Conservation (phyloP, 768 basidiomycete genomes). For the Collybia sp. region DNA sequence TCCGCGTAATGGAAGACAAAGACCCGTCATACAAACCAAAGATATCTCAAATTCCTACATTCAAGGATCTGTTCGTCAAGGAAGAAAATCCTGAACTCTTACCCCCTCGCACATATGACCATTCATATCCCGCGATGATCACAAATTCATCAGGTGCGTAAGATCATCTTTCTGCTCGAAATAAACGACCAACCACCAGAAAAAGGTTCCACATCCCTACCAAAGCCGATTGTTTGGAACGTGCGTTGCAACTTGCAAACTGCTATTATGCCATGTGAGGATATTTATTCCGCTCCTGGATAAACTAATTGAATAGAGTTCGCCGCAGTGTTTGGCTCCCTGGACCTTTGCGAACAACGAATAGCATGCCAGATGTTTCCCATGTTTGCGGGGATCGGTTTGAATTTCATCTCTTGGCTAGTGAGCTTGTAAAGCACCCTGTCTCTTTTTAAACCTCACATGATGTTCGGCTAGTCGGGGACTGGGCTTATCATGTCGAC, state of each 20-base stretch:
- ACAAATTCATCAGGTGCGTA: constrained; percentile 19
- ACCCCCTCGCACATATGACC: constrained; percentile 1
- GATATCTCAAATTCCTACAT: constrained; percentile 6
- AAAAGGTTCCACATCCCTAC: constrained; percentile 15
- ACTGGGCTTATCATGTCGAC: constrained; percentile 5
- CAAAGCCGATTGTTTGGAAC: constrained; percentile 15
- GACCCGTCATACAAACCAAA: neutral
- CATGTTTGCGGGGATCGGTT: constrained; percentile 10
- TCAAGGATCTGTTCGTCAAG: constrained; percentile 4
- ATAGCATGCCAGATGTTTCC: constrained; percentile 15
- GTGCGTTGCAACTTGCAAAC: constrained; percentile 3
- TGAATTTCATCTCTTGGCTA: constrained; percentile 9
- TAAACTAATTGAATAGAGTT: neutral
- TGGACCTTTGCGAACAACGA: constrained; percentile 18
- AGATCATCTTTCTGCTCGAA: neutral
- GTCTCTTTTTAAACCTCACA: neutral
- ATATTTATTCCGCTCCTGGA: neutral
- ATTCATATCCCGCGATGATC: constrained; percentile 11
- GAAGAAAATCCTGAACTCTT: neutral
- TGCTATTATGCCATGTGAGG: constrained; percentile 8
- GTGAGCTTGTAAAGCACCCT: neutral
- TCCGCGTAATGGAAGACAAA: neutral
- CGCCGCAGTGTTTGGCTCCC: constrained; percentile 9
- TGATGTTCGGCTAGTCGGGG: neutral
- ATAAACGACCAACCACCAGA: neutral